Conservation (phyloP, 2,329 filamentous ascomycete genomes). For the Aspergillus terreus region DNA sequence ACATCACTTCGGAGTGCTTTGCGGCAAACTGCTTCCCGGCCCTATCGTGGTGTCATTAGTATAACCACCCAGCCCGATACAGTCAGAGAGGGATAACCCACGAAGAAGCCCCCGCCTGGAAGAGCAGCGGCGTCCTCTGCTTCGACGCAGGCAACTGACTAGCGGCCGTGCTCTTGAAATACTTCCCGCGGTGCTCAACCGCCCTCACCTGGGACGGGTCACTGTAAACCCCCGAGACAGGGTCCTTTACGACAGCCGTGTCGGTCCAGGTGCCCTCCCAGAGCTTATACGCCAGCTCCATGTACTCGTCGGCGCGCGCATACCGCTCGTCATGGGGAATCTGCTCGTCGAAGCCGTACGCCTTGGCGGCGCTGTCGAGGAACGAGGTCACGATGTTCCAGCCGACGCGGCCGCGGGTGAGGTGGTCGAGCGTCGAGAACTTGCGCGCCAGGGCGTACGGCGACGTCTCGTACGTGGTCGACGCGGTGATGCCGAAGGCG, state of each 20-base stretch:
- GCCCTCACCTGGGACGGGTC: slow-evolving; percentile 18
- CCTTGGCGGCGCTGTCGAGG: slow-evolving; percentile 40
- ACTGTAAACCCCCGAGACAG: slow-evolving; percentile 12
- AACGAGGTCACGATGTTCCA: slow-evolving; percentile 50
- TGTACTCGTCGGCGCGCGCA: slow-evolving; percentile 42
- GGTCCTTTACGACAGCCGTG: slow-evolving; percentile 22
- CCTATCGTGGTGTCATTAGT: slow-evolving; percentile 9
- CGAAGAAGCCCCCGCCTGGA: slow-evolving; percentile 42
- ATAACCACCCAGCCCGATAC: no score
- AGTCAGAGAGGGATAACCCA: background rate
- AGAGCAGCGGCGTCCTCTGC: slow-evolving; percentile 45
- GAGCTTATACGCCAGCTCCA: slow-evolving; percentile 41
- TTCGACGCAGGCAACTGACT: slow-evolving; percentile 28
- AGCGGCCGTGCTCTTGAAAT: slow-evolving; percentile 33
- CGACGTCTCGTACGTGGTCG: slow-evolving; percentile 48
- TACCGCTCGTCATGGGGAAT: slow-evolving; percentile 47
- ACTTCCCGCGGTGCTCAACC: slow-evolving; percentile 30
- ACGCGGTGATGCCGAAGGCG: slow-evolving; percentile 49
- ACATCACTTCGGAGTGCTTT: slow-evolving; percentile 39
- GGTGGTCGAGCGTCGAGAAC: slow-evolving; percentile 50
- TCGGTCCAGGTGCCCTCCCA: slow-evolving; percentile 50
- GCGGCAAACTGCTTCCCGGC: slow-evolving; percentile 40
- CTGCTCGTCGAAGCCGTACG: slow-evolving; percentile 37
- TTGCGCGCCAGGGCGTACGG: slow-evolving; percentile 51
- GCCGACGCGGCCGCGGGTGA: slow-evolving; percentile 46